These are phyloP conservation scores for Fallopia convolvulus DNA, from an alignment of 148 eudicot species.

Conservation along the genomic window DNA sequence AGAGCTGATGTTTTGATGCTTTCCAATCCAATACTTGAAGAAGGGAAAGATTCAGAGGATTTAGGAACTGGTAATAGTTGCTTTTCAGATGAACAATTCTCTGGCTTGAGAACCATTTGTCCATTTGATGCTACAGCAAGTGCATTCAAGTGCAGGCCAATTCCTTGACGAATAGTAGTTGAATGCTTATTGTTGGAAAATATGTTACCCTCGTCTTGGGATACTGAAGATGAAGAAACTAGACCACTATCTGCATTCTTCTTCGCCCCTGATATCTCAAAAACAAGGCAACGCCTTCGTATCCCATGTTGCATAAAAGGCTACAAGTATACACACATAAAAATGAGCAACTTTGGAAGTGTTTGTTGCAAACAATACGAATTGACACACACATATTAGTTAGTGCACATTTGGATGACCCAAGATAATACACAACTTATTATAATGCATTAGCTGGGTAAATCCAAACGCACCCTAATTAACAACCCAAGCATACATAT, in stretches of 20 bases:
- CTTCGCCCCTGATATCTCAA: conserved; percentile 59
- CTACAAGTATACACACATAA: conserved; percentile 27
- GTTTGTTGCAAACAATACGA: not conserved
- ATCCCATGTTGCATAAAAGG: conserved; percentile 51
- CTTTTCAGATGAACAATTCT: conserved; percentile 25
- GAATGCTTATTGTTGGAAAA: conserved; percentile 26
- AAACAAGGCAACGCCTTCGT: conserved; percentile 83
- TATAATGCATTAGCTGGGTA: no score
- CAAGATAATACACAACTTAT: no score
- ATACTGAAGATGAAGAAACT: conserved; percentile 27
- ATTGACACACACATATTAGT: not conserved
- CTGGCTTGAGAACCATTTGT: conserved; percentile 28
- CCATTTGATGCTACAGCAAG: conserved; percentile 61
- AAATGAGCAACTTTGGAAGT: not conserved
- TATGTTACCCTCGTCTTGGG: conserved; percentile 26
- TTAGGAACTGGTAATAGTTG: conserved; percentile 21
- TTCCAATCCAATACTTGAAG: conserved; percentile 14
- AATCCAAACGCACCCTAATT: no score
- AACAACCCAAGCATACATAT: not conserved
- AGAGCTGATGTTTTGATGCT: conserved; percentile 20
- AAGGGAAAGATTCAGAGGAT: conserved; percentile 16
- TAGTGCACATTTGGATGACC: not conserved
- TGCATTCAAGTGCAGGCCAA: conserved; percentile 93
- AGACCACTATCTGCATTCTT: conserved; percentile 36
- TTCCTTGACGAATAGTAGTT: conserved; percentile 44